Evolutionary conservation across 2,329 filamentous ascomycete species (phyloP).

Genomic region (Aspergillus sp.): DNA sequence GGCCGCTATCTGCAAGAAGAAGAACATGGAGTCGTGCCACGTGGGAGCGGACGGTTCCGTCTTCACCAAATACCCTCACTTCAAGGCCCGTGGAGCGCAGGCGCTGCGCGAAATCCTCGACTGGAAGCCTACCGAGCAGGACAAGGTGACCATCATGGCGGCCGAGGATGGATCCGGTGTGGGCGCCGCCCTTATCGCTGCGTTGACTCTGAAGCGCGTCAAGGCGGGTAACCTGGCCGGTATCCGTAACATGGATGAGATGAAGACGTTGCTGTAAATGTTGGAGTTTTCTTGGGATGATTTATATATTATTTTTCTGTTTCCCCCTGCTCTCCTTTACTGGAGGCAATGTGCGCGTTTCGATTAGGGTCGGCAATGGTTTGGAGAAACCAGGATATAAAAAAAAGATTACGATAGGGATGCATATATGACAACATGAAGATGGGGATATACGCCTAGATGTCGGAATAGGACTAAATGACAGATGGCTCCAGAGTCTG

Average conservation of each 20-base stretch:
- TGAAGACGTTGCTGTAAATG: slow-evolving; percentile 32
- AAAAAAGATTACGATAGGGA: background rate
- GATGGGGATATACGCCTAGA: background rate
- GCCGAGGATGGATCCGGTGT: slow-evolving; percentile 97
- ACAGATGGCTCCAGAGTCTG: background rate
- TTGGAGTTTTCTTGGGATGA: background rate
- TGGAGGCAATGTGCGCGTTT: background rate
- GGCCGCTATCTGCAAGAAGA: slow-evolving; percentile 95
- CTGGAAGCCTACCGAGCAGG: slow-evolving; percentile 81
- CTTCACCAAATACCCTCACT: slow-evolving; percentile 99
- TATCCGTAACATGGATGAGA: slow-evolving; percentile 51
- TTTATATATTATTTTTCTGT: background rate
- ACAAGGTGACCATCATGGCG: slow-evolving; percentile 82
- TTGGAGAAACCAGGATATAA: background rate
- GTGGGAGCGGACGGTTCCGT: slow-evolving; percentile 96
- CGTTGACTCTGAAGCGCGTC: slow-evolving; percentile 63
- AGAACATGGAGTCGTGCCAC: slow-evolving; percentile 81
- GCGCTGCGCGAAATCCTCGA: slow-evolving; percentile 94
- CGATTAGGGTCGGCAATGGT: background rate
- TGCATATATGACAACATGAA: background rate
- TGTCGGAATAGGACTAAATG: background rate
- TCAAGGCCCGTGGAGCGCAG: slow-evolving; percentile 86
- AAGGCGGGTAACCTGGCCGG: slow-evolving; percentile 60
- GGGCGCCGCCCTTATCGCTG: slow-evolving; percentile 91
- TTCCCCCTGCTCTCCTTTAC: background rate